Conservation (phyloP, 257 asterid genomes). For the Solanum appendiculatum region DNA sequence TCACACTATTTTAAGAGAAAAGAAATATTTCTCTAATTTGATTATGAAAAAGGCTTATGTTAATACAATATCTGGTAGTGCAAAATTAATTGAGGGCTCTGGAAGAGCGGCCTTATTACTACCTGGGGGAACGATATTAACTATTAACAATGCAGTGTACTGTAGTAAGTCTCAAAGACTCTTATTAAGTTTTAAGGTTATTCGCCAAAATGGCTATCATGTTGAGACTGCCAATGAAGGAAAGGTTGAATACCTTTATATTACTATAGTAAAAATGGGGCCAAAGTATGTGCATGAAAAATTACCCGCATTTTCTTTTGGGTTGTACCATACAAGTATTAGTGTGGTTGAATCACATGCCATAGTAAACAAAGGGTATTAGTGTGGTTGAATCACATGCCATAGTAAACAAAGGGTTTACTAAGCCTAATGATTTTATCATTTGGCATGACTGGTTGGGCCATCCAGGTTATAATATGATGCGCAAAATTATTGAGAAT, state of each 20-base stretch:
- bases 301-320: neutral
- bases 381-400: neutral
- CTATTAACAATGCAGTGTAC: neutral
- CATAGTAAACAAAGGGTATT: no score
- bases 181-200: neutral
- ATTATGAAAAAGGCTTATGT: no score
- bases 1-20: no score
- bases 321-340: neutral
- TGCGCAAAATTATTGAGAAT: no score
- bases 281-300: neutral
- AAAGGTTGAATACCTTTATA: neutral
- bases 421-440: no score
- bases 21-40: no score
- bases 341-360: no score
- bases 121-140: neutral
- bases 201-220: neutral
- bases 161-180: neutral
- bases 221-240: neutral
- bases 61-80: no score
- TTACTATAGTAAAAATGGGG: neutral
- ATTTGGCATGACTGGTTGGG: neutral
- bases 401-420: no score
- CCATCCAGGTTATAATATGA: no score
- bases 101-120: no score
- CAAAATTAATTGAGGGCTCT: no score